Evolutionary conservation across 2,329 filamentous ascomycete species (phyloP), one percentile per base, ranked within the genome.

Genomic region (Orbilia ellipsospora): DNA sequence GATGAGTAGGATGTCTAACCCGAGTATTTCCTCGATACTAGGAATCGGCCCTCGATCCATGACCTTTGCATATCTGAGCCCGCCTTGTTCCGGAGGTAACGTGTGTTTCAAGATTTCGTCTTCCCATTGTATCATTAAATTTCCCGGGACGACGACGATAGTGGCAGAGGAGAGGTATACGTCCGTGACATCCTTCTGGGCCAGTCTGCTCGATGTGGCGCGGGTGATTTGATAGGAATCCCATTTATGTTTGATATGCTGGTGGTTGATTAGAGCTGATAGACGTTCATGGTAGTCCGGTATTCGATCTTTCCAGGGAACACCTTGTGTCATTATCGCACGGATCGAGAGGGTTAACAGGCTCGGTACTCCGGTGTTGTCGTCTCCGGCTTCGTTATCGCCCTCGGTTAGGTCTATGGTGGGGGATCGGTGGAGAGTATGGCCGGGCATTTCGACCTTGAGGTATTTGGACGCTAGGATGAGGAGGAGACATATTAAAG

Each of bases 101-200:
- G 64, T 68, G 80, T 97, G 94, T 79, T 93, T 93, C 1, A 84
- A 81, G 10, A 97, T 93, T 80, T 97, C 93, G 10, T 88, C 86
- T 63, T 87, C 84, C 94, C 94, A 97, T 81, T 98, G 94, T 63
- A 90, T 86, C 2, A 96, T 84, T 23, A 97, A 84, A 80, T 97
- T 97, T 13, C 89, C 86, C 0, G 94, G 94, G 0, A 94, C 92
- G 31, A 97, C 87, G 16, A 97, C 85, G 2, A 98, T 83, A 0
- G 90, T 96, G 0, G 87, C 87, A 28, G 87, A 85, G 74, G 89
- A 92, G 6, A 95, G 83, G 26, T 85, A 87, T 2, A 96, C 64
- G 45, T 77, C 66, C 81, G 80, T 62, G 8, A 36, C 48, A 40
- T 60, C 54, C 7, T 26, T 23, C 12, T 8, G 2, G 2, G 60